Percentiles rank a stretch among this genome's conserved stretches.
Conservation (phyloP, 805 yeast species). For the Jamesozyma rosinii region DNA sequence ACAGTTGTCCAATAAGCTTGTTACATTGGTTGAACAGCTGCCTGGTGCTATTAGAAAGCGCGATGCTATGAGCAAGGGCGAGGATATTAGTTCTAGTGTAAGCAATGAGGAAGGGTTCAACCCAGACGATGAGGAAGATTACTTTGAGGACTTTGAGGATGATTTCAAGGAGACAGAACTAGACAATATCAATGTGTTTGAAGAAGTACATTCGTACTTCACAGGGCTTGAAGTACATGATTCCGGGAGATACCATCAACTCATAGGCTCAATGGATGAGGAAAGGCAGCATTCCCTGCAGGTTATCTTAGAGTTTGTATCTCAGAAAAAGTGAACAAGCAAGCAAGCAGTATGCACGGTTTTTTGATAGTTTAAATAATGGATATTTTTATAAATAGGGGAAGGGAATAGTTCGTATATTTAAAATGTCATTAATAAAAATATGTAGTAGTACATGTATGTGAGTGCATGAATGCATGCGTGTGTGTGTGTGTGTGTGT, state of each 20-base stretch:
- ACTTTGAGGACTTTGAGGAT: constrained; percentile 55
- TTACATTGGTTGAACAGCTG: constrained; percentile 44
- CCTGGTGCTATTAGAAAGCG: constrained; percentile 66
- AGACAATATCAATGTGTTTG: constrained; percentile 64
- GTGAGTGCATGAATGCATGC: background rate
- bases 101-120: constrained; percentile 19
- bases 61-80: constrained; percentile 51
- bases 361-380: too few species aligned
- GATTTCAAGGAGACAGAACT: constrained; percentile 71
- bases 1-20: constrained; percentile 44
- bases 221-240: constrained; percentile 39
- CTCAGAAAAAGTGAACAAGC: constrained; percentile 8
- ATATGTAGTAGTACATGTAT: background rate
- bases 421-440: too few species aligned
- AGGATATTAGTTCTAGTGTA: constrained; percentile 22
- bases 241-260: constrained; percentile 36
- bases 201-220: constrained; percentile 51
- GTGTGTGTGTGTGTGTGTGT: background rate
- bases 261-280: constrained; percentile 23
- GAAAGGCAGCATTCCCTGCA: constrained; percentile 27
- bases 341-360: background rate
- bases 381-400: too few species aligned
- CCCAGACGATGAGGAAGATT: constrained; percentile 40
- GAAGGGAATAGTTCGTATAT: too few species aligned
- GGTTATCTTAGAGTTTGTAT: constrained; percentile 28